Evolutionary conservation across 129 eudicot genomes (phyloP), one percentile per base, ranked within the genome.

Genomic region (Artemisia argyi): DNA sequence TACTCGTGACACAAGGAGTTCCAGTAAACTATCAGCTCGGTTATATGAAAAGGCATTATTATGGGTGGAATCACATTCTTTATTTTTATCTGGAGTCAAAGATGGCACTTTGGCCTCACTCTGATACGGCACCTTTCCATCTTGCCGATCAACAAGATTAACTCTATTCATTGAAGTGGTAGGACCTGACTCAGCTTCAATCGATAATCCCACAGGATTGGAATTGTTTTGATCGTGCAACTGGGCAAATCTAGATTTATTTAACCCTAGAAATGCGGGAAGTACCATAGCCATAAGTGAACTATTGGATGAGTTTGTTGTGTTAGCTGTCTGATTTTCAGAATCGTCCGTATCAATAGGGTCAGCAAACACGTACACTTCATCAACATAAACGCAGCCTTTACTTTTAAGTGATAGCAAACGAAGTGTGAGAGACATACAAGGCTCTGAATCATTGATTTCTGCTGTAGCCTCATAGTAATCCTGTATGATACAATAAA

Each of bases 381-480:
- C 99, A 68, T 88, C 97, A 30, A 95, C 61, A 68, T 61, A 83
- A 12, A 88, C 76, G 51, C 76, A 78, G 47, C 81, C 85, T 84
- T 85, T 87, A 76, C 62, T 84, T 67, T 86, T 85, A 73, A 90
- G 89, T 52, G 99, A 90, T 42, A 88, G 73, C 72, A 95, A 76
- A 57, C 99, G 91, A 30, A 95, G 66, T n/a, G 95, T 86, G 68
- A 95, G 79, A 30, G 85, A 79, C 50, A 70, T 73, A 70, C 93
- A 91, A 50, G 96, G 89, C 32, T 90, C 96, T 47, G 84, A 83
- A 75, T 95, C 97, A 46, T 83, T 81, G 44, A 95, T 90, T 83
- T 95, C 91, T 30, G 97, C 99, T 61, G 99, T 90, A 75, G 99
- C 99, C 84, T 95, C 99, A 12, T 80, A 90, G 66, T 78, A 76